Evolutionary conservation across 129 eudicot species (phyloP).

Genomic region (Flaveria robusta): DNA sequence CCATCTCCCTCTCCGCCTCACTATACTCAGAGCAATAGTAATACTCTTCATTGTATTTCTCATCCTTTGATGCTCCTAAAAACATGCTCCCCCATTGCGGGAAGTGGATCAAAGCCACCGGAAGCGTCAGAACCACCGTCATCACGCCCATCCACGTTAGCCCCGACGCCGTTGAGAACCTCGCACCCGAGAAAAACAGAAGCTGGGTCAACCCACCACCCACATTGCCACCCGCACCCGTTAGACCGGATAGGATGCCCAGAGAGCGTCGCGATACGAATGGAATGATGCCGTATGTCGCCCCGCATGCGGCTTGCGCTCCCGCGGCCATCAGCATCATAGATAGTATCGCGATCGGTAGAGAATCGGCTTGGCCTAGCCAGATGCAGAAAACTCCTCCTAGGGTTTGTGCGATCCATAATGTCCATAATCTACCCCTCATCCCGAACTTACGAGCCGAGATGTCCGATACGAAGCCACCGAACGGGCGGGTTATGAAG

Average conservation of each 20-base stretch:
- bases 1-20: constrained; percentile 50
- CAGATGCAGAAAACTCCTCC: constrained; percentile 56
- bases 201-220: constrained; percentile 76
- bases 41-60: constrained; percentile 47
- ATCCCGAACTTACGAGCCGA: constrained; percentile 50
- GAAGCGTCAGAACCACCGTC: constrained; percentile 56
- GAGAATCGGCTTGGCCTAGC: constrained; percentile 54
- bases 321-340: constrained; percentile 86
- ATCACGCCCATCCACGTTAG: constrained; percentile 66
- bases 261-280: constrained; percentile 71
- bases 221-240: constrained; percentile 81
- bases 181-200: constrained; percentile 60
- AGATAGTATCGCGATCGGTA: constrained; percentile 45
- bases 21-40: constrained; percentile 56
- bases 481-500: constrained; percentile 46
- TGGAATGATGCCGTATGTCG: constrained; percentile 80
- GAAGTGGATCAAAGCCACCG: constrained; percentile 58
- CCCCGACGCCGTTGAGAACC: constrained; percentile 55
- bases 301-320: constrained; percentile 85
- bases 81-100: constrained; percentile 90
- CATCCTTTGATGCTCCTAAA: constrained; percentile 43
- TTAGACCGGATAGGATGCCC: constrained; percentile 60
- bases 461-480: constrained; percentile 46
- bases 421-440: constrained; percentile 57
- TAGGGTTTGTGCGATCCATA: constrained; percentile 58